A percentile compares a stretch with the other conserved stretches of the same genome.
Evolutionary conservation across 208 protist genomes (phyloP).

Genomic region (Leishmania braziliensis): DNA sequence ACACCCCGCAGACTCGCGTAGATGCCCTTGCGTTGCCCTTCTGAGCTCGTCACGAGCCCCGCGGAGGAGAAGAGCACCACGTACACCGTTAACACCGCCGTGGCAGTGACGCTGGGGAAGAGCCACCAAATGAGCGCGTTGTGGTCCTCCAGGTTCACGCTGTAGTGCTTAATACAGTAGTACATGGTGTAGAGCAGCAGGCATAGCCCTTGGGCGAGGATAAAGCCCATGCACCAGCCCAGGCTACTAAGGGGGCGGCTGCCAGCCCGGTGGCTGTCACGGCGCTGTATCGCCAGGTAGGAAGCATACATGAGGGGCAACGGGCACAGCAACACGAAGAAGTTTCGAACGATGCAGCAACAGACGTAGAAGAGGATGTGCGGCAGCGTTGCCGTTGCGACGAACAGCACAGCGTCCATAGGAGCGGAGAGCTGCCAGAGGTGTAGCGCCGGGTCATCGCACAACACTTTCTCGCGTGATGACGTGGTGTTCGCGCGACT

Average conservation of each 20-base stretch:
- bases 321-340: constrained; percentile 25
- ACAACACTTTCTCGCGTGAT: constrained; percentile 31
- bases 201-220: constrained; percentile 25
- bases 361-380: constrained; percentile 37
- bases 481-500: constrained; percentile 24
- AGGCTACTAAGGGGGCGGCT: constrained; percentile 31
- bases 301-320: constrained; percentile 24
- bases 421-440: constrained; percentile 30
- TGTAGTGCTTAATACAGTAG: constrained; percentile 29
- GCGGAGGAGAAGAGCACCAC: constrained; percentile 36
- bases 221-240: constrained; percentile 27
- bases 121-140: constrained; percentile 28
- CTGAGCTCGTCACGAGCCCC: constrained; percentile 36
- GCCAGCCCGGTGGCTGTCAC: constrained; percentile 11
- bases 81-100: constrained; percentile 15
- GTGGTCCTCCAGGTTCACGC: constrained; percentile 21
- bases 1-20: constrained; percentile 60
- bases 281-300: constrained; percentile 26
- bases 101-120: constrained; percentile 27
- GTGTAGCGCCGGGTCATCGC: constrained; percentile 16
- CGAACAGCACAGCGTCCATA: constrained; percentile 14
- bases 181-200: constrained; percentile 22
- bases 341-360: constrained; percentile 26
- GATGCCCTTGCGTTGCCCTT: constrained; percentile 59
- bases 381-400: constrained; percentile 28